Conservation (phyloP, 2,329 filamentous ascomycete genomes). For the Cordyceps cateniannulata region DNA sequence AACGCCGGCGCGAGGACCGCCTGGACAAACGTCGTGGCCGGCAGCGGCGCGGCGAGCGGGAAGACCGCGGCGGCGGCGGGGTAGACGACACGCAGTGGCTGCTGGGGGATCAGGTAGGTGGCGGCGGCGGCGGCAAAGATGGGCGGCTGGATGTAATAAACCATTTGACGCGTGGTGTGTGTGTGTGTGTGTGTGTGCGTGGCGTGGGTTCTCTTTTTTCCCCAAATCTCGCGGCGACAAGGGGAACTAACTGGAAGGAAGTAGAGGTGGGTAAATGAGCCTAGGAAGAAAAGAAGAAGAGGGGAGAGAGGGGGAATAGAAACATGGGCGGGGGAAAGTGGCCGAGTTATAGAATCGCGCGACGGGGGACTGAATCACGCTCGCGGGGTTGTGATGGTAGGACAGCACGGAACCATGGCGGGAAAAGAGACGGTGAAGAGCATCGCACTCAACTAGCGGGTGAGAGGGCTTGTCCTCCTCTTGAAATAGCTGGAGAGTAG, state of each 20-base stretch:
- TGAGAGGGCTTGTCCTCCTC: neutral
- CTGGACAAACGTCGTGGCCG: slow-evolving; percentile 12
- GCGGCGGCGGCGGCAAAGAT: slow-evolving; percentile 16
- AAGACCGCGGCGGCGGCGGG: neutral
- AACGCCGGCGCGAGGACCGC: neutral
- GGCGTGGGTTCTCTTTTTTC: neutral
- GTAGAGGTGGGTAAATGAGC: too few relatives aligned
- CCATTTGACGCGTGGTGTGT: slow-evolving; percentile 16
- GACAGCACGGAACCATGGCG: neutral
- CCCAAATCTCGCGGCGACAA: neutral
- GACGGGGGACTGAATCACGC: neutral
- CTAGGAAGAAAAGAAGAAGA: neutral
- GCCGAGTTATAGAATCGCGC: neutral
- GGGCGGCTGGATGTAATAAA: slow-evolving; percentile 21
- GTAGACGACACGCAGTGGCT: slow-evolving; percentile 16
- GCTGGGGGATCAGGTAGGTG: neutral
- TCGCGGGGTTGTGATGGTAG: neutral
- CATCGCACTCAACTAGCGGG: neutral
- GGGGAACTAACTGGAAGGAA: too few relatives aligned
- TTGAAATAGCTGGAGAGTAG: neutral
- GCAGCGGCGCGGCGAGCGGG: slow-evolving; percentile 14
- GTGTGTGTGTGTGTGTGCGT: neutral
- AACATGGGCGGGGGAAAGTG: neutral
- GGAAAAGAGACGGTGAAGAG: neutral
- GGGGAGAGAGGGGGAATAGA: neutral